Conservation (phyloP, 106 monocot species). For the Xerophyta viscosa region DNA sequence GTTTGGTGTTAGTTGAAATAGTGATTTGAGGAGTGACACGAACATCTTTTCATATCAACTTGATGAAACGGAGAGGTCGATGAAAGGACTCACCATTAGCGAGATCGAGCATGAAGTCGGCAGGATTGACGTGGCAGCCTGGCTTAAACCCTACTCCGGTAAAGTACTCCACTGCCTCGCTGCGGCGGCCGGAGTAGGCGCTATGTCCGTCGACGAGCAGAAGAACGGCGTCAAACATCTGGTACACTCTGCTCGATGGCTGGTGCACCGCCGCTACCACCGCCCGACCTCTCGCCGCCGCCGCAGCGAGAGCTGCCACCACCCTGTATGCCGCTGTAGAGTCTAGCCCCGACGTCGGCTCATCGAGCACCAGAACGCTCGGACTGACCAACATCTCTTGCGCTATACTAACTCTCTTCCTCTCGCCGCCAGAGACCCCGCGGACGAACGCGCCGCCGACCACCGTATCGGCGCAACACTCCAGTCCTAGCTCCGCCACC, state of each 20-base stretch:
- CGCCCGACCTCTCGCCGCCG: conserved; percentile 58
- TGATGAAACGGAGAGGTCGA: too few species aligned
- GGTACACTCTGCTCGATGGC: conserved; percentile 71
- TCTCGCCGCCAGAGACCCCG: conserved; percentile 84
- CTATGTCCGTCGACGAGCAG: conserved; percentile 67
- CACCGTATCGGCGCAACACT: conserved; percentile 49
- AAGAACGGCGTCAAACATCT: conserved; percentile 75
- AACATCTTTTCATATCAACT: too few species aligned
- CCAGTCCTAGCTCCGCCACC: conserved; percentile 66
- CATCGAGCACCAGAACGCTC: conserved; percentile 75
- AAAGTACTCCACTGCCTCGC: conserved; percentile 84
- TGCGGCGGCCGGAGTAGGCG: conserved; percentile 53
- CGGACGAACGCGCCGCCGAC: conserved; percentile 54
- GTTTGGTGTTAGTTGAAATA: too few species aligned
- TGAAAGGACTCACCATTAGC: conserved; percentile 80
- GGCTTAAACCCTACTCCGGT: conserved; percentile 50
- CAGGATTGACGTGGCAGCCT: conserved; percentile 68
- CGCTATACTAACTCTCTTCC: conserved; percentile 85
- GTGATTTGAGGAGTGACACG: too few species aligned
- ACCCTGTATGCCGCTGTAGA: conserved; percentile 71
- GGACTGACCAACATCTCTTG: conserved; percentile 82
- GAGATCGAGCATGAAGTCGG: conserved; percentile 95
- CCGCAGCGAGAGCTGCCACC: conserved; percentile 30
- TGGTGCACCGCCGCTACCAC: conserved; percentile 80
- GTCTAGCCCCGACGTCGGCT: conserved; percentile 88